A percentile compares a stretch with the other conserved stretches of the same genome.
These are phyloP conservation scores for Curvularia hawaiiensis DNA, from an alignment of 2,329 filamentous ascomycete genomes.

Conservation along the genomic window DNA sequence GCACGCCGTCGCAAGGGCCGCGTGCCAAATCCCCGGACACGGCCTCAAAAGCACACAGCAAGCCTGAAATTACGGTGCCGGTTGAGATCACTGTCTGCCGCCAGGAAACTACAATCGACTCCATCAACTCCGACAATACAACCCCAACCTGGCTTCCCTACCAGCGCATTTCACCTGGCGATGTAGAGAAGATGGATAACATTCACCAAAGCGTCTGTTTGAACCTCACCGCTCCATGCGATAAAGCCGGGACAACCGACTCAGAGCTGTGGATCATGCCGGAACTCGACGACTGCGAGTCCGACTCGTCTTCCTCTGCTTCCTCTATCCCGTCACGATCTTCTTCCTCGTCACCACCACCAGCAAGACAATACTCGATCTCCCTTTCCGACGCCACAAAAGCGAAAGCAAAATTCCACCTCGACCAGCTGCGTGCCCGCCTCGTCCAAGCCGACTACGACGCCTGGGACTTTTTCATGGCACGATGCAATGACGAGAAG, in stretches of 20 bases:
- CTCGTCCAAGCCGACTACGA: conserved; percentile 34
- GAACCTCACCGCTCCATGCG: conserved; percentile 20
- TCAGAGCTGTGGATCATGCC: conserved; percentile 41
- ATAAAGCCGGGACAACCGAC: conserved; percentile 19
- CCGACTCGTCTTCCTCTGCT: conserved; percentile 12
- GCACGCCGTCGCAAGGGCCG: conserved; percentile 15
- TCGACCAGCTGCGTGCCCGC: conserved; percentile 33
- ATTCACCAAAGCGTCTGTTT: conserved; percentile 35
- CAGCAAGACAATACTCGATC: conserved; percentile 21
- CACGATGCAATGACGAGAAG: conserved; percentile 33
- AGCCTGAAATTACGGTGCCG: conserved; percentile 13
- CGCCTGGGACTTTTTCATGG: conserved; percentile 42
- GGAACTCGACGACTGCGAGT: conserved; percentile 40
- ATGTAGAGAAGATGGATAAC: conserved; percentile 14
- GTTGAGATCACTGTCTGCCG: not conserved
- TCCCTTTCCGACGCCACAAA: conserved; percentile 28
- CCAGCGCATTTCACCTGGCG: conserved; percentile 14
- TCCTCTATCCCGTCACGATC: not conserved
- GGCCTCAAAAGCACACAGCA: conserved; percentile 12
- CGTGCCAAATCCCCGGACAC: conserved; percentile 14
- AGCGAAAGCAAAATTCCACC: conserved; percentile 36
- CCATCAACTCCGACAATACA: conserved; percentile 1
- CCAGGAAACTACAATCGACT: conserved; percentile 13
- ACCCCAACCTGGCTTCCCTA: conserved; percentile 23
- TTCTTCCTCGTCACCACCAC: not conserved